These are phyloP conservation scores for Naematelia aurantialba DNA, from an alignment of 768 basidiomycete genomes.

Conservation along the genomic window DNA sequence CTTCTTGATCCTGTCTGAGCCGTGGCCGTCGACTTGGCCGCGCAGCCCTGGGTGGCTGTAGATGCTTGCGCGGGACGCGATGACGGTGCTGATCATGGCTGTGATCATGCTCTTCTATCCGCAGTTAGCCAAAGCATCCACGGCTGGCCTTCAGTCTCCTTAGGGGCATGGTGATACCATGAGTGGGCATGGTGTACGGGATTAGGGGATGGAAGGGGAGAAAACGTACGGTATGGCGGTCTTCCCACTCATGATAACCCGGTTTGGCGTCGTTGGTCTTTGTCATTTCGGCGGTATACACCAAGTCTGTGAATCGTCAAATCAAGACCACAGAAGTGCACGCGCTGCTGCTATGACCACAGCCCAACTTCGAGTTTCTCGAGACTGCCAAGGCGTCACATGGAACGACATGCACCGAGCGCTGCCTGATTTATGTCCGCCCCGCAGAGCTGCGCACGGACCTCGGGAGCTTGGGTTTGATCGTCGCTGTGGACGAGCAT, in stretches of 20 bases:
- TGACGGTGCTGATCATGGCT: constrained; percentile 7
- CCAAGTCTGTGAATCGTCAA: not conserved
- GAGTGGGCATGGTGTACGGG: not conserved
- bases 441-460: not conserved
- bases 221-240: constrained; percentile 6
- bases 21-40: constrained; percentile 12
- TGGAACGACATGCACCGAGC: too few species aligned
- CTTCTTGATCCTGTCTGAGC: constrained; percentile 6
- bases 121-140: not conserved
- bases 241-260: constrained; percentile 5
- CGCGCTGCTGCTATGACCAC: too few species aligned
- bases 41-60: constrained; percentile 8
- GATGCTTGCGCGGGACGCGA: not conserved
- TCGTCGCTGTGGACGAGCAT: not conserved
- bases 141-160: not conserved
- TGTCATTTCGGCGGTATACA: not conserved
- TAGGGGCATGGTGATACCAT: not conserved
- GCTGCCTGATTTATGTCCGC: too few species aligned
- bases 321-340: too few species aligned
- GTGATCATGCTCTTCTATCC: constrained; percentile 3
- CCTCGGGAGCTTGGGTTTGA: not conserved
- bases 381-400: too few species aligned
- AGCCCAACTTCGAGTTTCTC: too few species aligned
- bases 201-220: not conserved
- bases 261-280: constrained; percentile 2